A percentile compares a stretch with the other conserved stretches of the same genome.
Conservation (phyloP, 805 yeast genomes). For the Wickerhamomyces chambardii region DNA sequence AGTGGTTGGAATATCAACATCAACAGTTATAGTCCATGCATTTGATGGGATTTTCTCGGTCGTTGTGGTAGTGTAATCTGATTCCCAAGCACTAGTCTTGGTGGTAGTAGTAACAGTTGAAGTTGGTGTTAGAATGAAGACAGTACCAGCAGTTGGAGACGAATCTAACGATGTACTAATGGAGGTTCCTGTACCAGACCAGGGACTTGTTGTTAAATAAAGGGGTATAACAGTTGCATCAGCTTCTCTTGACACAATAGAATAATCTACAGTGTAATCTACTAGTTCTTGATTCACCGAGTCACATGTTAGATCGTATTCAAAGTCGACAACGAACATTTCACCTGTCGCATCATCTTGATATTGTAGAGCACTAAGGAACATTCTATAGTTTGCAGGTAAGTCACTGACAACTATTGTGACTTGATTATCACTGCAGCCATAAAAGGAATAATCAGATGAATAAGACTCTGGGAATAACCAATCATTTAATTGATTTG, state of each 20-base stretch:
- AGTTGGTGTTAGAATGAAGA: conserved; percentile 10
- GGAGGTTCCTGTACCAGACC: conserved; percentile 11
- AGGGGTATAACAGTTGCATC: conserved; percentile 9
- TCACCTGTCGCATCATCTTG: too few relatives aligned
- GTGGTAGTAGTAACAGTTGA: conserved; percentile 2
- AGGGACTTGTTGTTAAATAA: conserved; percentile 7
- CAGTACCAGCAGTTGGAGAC: conserved; percentile 11
- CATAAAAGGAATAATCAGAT: conserved; percentile 5
- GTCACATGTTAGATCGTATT: conserved; percentile 9
- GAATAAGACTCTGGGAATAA: conserved; percentile 16
- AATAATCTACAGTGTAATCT: neutral
- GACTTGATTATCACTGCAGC: conserved; percentile 18
- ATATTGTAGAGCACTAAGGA: too few relatives aligned
- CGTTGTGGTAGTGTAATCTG: conserved; percentile 1
- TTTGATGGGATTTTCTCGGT: neutral
- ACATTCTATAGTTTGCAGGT: conserved; percentile 17
- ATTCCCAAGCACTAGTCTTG: conserved; percentile 1
- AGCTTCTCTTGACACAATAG: conserved; percentile 9
- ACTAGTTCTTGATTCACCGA: neutral
- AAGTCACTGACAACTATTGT: conserved; percentile 11
- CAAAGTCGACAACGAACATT: conserved; percentile 4
- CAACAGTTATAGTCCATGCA: conserved; percentile 1
- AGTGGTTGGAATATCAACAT: neutral
- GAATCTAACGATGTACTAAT: conserved; percentile 7
- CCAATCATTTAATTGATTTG: conserved; percentile 25